Conservation (phyloP, 2,329 filamentous ascomycete genomes). For the Chaetomium sp. region DNA sequence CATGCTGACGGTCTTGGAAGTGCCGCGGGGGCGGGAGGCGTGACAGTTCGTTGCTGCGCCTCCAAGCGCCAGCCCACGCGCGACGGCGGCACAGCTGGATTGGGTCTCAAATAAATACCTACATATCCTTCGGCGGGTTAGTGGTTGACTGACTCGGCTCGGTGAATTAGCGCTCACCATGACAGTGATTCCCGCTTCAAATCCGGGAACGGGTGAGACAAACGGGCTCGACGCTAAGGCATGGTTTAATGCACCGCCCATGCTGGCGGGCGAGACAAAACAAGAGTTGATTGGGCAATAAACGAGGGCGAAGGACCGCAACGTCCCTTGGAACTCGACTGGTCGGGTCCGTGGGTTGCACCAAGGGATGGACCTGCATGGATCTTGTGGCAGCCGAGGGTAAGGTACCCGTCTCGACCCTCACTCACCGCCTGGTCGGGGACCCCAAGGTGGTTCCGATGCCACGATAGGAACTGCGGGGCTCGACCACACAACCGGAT, state of each 20-base stretch:
- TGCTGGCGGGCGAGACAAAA: not conserved
- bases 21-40: not conserved
- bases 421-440: conserved; percentile 5
- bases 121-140: not conserved
- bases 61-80: conserved; percentile 10
- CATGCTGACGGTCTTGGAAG: not conserved
- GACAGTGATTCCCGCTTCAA: not conserved
- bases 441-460: not conserved
- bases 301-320: not conserved
- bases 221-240: not conserved
- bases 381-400: conserved; percentile 7
- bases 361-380: conserved; percentile 10
- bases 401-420: conserved; percentile 17
- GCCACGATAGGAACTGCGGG: not conserved
- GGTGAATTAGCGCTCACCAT: not conserved
- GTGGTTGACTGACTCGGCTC: not conserved
- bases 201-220: not conserved
- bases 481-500: not conserved
- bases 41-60: not conserved
- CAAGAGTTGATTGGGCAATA: not conserved
- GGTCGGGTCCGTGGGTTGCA: conserved; percentile 6
- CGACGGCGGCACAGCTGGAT: conserved; percentile 3
- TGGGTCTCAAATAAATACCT: not conserved
- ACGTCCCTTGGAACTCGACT: not conserved
- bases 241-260: not conserved